phyloP scores from a whole-genome alignment of 768 basidiomycete genomes.

The Lactarius akahatsu region DNA sequence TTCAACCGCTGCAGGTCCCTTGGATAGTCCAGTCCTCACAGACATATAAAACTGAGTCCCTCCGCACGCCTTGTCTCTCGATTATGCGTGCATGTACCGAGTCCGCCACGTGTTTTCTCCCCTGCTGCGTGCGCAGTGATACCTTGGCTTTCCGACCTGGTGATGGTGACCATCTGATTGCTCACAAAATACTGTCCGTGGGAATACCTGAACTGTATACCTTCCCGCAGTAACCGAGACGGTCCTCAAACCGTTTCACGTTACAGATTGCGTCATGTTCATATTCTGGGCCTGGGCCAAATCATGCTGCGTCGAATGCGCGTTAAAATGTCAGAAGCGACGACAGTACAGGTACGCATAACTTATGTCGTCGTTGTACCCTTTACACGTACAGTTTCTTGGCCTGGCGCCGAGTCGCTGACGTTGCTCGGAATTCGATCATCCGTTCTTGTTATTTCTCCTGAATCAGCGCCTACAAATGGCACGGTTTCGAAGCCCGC shows the following conservation, averaged over 20 bases:
- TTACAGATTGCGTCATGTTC: not conserved
- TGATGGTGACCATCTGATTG: not conserved
- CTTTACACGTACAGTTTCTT: not conserved
- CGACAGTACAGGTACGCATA: not conserved
- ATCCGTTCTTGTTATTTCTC: too few relatives aligned
- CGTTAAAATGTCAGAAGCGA: not conserved
- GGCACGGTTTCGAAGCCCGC: too few relatives aligned
- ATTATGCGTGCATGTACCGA: not conserved
- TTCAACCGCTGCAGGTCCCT: too few relatives aligned
- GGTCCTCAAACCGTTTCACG: not conserved
- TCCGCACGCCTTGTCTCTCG: not conserved
- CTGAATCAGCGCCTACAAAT: too few relatives aligned
- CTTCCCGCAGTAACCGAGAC: not conserved
- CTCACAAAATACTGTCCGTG: too few relatives aligned
- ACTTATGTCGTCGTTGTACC: not conserved
- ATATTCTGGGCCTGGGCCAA: not conserved
- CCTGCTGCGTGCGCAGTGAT: not conserved
- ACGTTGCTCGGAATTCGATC: too few relatives aligned
- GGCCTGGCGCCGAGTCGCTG: too few relatives aligned
- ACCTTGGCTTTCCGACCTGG: not conserved
- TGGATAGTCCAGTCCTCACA: not conserved
- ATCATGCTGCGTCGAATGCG: not conserved
- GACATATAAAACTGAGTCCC: not conserved
- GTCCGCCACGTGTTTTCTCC: not conserved
- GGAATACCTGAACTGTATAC: not conserved